phyloP scores from a whole-genome alignment of 1,284 basidiomycete genomes.

The Rhodotorula sp. region DNA sequence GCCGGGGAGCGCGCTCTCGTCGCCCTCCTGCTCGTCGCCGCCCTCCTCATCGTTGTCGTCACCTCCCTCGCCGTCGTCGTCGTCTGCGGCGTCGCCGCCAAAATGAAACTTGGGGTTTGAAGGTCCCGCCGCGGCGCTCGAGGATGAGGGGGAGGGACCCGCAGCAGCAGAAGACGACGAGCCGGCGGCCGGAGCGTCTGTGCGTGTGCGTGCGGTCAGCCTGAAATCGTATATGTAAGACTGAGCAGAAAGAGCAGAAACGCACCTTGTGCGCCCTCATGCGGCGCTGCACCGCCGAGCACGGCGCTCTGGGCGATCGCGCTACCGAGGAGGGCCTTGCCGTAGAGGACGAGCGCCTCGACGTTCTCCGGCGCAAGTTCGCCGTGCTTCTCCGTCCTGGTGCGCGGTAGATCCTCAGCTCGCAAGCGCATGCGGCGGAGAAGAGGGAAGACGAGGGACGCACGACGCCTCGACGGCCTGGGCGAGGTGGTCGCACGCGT shows the following conservation, averaged over 20 bases:
- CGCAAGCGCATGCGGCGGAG: not conserved
- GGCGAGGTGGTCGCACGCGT: slow-evolving; percentile 36
- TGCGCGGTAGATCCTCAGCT: not conserved
- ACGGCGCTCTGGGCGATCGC: slow-evolving; percentile 46
- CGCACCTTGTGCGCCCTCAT: not conserved
- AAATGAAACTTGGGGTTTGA: slow-evolving; percentile 40
- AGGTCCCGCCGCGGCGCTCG: slow-evolving; percentile 22
- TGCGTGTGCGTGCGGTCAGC: not conserved
- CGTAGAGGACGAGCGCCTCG: slow-evolving; percentile 46
- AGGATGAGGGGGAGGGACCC: slow-evolving; percentile 37
- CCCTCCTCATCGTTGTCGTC: slow-evolving; percentile 28
- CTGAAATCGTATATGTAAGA: too few relatives aligned
- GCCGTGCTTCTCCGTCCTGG: slow-evolving; percentile 42
- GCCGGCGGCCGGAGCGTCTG: not conserved
- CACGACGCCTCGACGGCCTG: slow-evolving; percentile 34
- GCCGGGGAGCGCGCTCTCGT: slow-evolving; percentile 26
- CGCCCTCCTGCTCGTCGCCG: not conserved
- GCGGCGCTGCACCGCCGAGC: slow-evolving; percentile 34
- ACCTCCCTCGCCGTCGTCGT: slow-evolving; percentile 28
- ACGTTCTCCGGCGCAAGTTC: slow-evolving; percentile 43
- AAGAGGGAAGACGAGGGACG: not conserved
- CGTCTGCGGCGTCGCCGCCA: slow-evolving; percentile 41
- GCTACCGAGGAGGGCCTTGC: slow-evolving; percentile 46
- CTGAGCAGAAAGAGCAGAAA: not conserved
- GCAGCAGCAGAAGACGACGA: not conserved